A percentile compares a stretch with the other conserved stretches of the same genome.
Evolutionary conservation across 1,284 basidiomycete species (phyloP).

Genomic region (Puccinia coronata): DNA sequence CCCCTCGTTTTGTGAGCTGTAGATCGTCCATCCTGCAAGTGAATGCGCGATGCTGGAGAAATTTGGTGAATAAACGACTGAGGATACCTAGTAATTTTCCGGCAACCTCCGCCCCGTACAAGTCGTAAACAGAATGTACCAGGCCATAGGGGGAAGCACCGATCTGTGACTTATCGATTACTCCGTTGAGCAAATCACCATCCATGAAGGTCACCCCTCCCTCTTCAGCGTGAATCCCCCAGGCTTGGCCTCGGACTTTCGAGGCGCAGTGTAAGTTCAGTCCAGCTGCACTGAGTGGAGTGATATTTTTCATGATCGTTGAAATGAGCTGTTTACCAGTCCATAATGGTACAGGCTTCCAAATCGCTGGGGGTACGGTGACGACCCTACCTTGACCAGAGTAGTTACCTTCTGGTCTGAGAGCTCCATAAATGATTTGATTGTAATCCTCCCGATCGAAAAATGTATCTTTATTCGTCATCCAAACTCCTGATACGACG

Average conservation of each 20-base stretch:
- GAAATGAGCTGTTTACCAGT: slow-evolving; percentile 98
- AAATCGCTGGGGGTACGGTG: slow-evolving; percentile 86
- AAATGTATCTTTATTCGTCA: slow-evolving; percentile 94
- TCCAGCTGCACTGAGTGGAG: slow-evolving; percentile 76
- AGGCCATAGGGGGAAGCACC: slow-evolving; percentile 95
- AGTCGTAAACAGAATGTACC: slow-evolving; percentile 96
- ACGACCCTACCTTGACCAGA: slow-evolving; percentile 70
- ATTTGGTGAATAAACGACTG: slow-evolving; percentile 93
- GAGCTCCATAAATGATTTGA: slow-evolving; percentile 91
- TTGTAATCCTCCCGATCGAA: slow-evolving; percentile 95
- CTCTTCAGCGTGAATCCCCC: slow-evolving; percentile 70
- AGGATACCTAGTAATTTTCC: slow-evolving; percentile 90
- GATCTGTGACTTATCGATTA: slow-evolving; percentile 96
- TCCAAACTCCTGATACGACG: slow-evolving; percentile 97
- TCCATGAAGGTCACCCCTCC: slow-evolving; percentile 87
- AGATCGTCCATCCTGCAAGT: slow-evolving; percentile 99
- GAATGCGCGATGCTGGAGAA: slow-evolving; percentile 93
- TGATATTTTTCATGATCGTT: slow-evolving; percentile 87
- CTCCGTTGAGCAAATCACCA: slow-evolving; percentile 86
- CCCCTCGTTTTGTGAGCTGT: slow-evolving; percentile 79
- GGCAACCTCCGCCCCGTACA: slow-evolving; percentile 89
- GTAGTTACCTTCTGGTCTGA: slow-evolving; percentile 82
- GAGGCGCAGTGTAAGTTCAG: slow-evolving; percentile 83
- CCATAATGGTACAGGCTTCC: slow-evolving; percentile 88
- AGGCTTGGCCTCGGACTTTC: slow-evolving; percentile 77